Base-by-base conservation (phyloP, 371 early-diverging fungal species). In the Rozella allomycis region DNA sequence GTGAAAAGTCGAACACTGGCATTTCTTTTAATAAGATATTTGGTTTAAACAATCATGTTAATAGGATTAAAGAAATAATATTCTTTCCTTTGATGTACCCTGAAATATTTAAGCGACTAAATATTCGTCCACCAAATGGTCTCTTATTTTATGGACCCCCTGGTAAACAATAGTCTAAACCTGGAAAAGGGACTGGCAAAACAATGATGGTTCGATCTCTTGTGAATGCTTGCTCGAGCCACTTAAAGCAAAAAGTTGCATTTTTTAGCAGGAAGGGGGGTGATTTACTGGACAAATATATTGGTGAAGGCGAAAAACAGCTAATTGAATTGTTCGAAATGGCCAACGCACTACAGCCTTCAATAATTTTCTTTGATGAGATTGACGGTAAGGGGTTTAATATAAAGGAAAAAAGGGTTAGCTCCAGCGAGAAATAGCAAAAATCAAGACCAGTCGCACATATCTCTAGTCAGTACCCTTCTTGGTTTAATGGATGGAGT, bases 21-120 rank as follows among this genome's bases (percentile, higher is more conserved):
- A n/a, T n/a, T n/a, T n/a, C 49, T 25, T 49, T 58, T 42, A 47
- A 49, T 26, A 42, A 42, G 25, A 47, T 58, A 20, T 54, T 52
- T 17, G 49, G 52, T 9, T 23, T 58, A 21, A 38, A 50, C 14
- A 26, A 45, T 1, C 48, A 50, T 18, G 48, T 54, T 28, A 40
- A 48, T 17, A 43, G 42, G 31, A 34, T 83, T 7, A 69, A 72
- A 41, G 74, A 74, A 47, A 73, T 70, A 60, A 69, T 80, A 16
- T 48, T 74, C 16, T 52, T 76, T 21, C 91, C 96, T 3, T 74
- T 90, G 28, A 47, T 72, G 4, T 74, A 74, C 35, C 78, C 80
- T 3, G 72, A 78, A 33, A 49, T 70, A 23, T 73, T 67, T 38
- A 31, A 47, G 0, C 50, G 50, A 21, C 58, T 72, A 30, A 60